Evolutionary conservation across 108 stramenopile genomes (phyloP), one percentile per base, ranked within the genome.

Genomic region (Nitzschia sp.): DNA sequence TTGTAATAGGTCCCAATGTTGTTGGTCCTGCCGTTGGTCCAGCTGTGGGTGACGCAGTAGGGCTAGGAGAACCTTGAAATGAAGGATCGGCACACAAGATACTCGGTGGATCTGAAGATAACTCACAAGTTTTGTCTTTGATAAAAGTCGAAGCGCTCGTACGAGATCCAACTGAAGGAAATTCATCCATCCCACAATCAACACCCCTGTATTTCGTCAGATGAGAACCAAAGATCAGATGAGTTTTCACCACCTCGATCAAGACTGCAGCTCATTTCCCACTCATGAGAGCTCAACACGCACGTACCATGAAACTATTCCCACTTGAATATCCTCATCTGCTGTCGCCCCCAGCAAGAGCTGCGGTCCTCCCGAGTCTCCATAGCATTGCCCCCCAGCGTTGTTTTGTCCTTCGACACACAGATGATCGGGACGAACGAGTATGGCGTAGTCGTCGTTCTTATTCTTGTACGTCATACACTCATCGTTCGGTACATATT

Each of bases 261-360:
- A n/a, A n/a, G n/a, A n/a, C n/a, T n/a, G n/a, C 38, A 41, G 38
- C 38, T 13, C 13, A 13, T 41, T 41, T 41, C 38, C 9, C 38
- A 6, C 38, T 9, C 38, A 6, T 41, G 19, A 50, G 13, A 41
- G 13, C 38, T 41, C 38, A 41, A 41, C 13, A 63, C 19, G 2
- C 52, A 45, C 59, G 28, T 46, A 64, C 57, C 66, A 76, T 9
- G 47, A 53, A 2, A 63, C 53, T 13, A 76, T 45, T 21, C 75
- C 75, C 19, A 76, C 57, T 69, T 63, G 68, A 11, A 75, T n/a
- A 71, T 82, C 81, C n/a, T 71, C 55, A 0, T 6, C 65, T 13
- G 68, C 34, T 9, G 71, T 60, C 23, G 34, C 60, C 28, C 71
- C 77, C 19, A 41, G 23, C 23, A 67, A 0, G 26, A 78, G 52